phyloP scores from a whole-genome alignment of 2,329 filamentous ascomycete species.

The Penicillium sp. region DNA sequence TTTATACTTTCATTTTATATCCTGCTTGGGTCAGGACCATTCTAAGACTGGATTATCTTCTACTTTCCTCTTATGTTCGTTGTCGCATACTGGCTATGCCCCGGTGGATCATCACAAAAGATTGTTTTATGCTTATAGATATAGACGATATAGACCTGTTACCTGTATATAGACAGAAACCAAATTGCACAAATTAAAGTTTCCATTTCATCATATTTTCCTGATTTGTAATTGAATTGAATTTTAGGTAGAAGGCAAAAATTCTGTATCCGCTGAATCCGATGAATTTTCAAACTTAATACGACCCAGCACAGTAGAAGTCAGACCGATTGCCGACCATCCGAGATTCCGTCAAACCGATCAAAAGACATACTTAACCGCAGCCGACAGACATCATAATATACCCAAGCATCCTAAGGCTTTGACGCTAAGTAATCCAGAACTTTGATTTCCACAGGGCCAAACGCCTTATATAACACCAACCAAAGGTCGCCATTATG shows the following conservation, averaged over 20 bases:
- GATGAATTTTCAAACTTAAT: background rate
- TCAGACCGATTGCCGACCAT: background rate
- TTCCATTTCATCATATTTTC: background rate
- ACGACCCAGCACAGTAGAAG: background rate
- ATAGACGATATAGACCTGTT: background rate
- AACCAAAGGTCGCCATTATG: too few relatives aligned
- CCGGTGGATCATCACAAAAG: background rate
- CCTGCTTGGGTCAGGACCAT: background rate
- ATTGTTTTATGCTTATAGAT: background rate
- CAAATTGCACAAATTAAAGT: background rate
- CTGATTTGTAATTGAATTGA: background rate
- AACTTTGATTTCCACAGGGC: too few relatives aligned
- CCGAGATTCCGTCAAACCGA: too few relatives aligned
- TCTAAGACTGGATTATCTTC: background rate
- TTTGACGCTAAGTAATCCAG: too few relatives aligned
- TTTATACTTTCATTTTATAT: background rate
- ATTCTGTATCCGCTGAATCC: too few relatives aligned
- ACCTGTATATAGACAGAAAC: background rate
- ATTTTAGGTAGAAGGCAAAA: background rate
- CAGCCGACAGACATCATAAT: too few relatives aligned
- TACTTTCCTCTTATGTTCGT: background rate
- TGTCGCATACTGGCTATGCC: slow-evolving; percentile 1
- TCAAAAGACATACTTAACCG: too few relatives aligned
- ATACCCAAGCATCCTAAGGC: too few relatives aligned
- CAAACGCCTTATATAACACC: too few relatives aligned